Evolutionary conservation across 2,329 filamentous ascomycete species (phyloP), one percentile per base, ranked within the genome.

Genomic region (Penicillium thymicola): DNA sequence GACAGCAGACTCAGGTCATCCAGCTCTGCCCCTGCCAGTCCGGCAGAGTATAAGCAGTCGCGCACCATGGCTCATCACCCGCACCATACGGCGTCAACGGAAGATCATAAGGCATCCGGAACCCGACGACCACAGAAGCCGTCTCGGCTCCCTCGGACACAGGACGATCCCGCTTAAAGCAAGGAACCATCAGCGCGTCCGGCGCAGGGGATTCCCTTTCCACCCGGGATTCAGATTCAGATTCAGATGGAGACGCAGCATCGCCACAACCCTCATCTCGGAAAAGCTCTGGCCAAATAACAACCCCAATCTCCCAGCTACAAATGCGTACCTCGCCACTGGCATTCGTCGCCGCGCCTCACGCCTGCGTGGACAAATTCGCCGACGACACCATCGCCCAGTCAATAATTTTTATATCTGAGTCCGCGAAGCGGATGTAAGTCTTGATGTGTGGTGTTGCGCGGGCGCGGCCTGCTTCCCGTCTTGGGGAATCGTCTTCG

Each of bases 391-490:
- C 71, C 61, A 96, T 79, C 2, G 89, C 90, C 92, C 92, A 96
- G 67, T 94, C 89, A 38, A 95, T 86, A 0, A 61, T 70, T 6
- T 72, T 67, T 68, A 76, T 75, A 2, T 67, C 57, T 5, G 64
- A 36, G 48, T 78, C 70, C 0, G 71, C 62, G 65, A 82, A 92
- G 5, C 89, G 84, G 43, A 92, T 85, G 67, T 94, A 96, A 0
- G 91, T 96, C 72, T 96, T 96, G 70, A 96, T 89, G 65, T 96
- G 92, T 0, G 92, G 92, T 0, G 90, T 90, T 18, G 90, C 91
- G 30, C 85, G 80, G 46, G 83, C 79, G 52, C 89, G 79, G 1
- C 87, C 85, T 9, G 84, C 82, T 58, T 88, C 79, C 6, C 67
- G 68, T 27, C 49, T 61, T 14, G 28, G 16, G 10, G 49, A 43